These are phyloP conservation scores for Collybiopsis confluens DNA, from an alignment of 768 basidiomycete genomes.

Conservation along the genomic window DNA sequence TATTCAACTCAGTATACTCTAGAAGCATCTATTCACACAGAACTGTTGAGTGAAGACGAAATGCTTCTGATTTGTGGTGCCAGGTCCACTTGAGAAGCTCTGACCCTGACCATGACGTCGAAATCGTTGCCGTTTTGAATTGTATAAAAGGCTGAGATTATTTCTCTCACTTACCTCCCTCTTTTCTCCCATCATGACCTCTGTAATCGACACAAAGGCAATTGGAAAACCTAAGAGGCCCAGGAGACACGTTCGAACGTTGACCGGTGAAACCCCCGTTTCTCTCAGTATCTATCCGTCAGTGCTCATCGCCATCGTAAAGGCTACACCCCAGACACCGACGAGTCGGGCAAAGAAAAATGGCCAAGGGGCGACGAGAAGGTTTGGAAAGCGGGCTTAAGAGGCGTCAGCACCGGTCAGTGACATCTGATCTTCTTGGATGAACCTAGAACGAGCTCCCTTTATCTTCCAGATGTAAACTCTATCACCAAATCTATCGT, in stretches of 20 bases:
- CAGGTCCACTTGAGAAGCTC: too few species aligned
- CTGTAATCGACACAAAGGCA: conserved; percentile 56
- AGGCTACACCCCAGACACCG: conserved; percentile 80
- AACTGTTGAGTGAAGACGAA: too few species aligned
- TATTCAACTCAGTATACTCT: too few species aligned
- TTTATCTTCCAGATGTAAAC: conserved; percentile 41
- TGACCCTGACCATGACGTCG: too few species aligned
- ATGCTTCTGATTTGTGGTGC: too few species aligned
- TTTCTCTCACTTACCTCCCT: too few species aligned
- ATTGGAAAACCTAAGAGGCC: conserved; percentile 61
- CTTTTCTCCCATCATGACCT: conserved; percentile 43
- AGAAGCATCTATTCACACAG: too few species aligned
- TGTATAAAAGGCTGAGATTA: too few species aligned
- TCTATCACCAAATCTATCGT: conserved; percentile 73
- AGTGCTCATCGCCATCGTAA: too few species aligned
- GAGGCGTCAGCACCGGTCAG: conserved; percentile 55
- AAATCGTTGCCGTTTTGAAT: too few species aligned
- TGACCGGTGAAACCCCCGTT: conserved; percentile 43
- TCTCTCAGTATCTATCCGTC: too few species aligned
- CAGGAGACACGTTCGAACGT: conserved; percentile 64
- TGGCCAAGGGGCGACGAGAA: conserved; percentile 82
- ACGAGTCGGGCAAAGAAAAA: conserved; percentile 73
- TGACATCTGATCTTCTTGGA: neutral
- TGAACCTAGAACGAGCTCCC: neutral
- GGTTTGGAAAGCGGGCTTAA: conserved; percentile 63